phyloP scores from a whole-genome alignment of 495 filamentous ascomycete genomes.

The Glutinoglossum americanum region DNA sequence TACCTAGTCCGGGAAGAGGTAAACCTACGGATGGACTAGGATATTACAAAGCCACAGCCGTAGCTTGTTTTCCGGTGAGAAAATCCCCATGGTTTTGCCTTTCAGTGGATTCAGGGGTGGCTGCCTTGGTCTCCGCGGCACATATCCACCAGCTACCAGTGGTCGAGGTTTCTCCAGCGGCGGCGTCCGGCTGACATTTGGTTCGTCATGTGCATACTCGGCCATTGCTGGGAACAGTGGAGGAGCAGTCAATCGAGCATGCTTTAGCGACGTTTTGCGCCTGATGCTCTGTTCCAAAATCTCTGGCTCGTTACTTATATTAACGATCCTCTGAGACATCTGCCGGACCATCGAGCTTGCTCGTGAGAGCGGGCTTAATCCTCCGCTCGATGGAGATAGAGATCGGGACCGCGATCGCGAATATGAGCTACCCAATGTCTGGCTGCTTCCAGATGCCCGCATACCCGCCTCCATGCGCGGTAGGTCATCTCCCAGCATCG shows the following conservation, averaged over 20 bases:
- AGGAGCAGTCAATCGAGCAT: slow-evolving; percentile 29
- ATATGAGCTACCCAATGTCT: slow-evolving; percentile 25
- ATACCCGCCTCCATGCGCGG: slow-evolving; percentile 29
- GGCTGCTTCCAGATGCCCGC: slow-evolving; percentile 13
- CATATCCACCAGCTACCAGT: slow-evolving; percentile 10
- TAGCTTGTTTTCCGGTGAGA: slow-evolving; percentile 54
- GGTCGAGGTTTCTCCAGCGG: slow-evolving; percentile 24
- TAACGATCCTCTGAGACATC: slow-evolving; percentile 95
- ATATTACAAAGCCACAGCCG: slow-evolving; percentile 62
- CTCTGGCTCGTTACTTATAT: slow-evolving; percentile 76
- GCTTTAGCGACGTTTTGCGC: slow-evolving; percentile 37
- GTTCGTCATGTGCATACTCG: slow-evolving; percentile 30
- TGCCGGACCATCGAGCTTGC: slow-evolving; percentile 86
- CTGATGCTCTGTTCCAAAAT: slow-evolving; percentile 53
- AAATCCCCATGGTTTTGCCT: slow-evolving; percentile 70
- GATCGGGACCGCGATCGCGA: slow-evolving; percentile 28
- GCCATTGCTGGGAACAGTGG: slow-evolving; percentile 34
- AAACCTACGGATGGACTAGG: slow-evolving; percentile 47
- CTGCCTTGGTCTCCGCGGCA: slow-evolving; percentile 19
- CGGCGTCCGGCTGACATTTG: slow-evolving; percentile 25
- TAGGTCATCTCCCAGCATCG: slow-evolving; percentile 42
- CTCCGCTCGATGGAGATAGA: slow-evolving; percentile 43
- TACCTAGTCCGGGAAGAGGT: not conserved
- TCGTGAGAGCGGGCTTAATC: slow-evolving; percentile 40
- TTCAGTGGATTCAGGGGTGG: slow-evolving; percentile 50